Conservation (phyloP, 1,284 basidiomycete genomes). For the Peniophora sp. region DNA sequence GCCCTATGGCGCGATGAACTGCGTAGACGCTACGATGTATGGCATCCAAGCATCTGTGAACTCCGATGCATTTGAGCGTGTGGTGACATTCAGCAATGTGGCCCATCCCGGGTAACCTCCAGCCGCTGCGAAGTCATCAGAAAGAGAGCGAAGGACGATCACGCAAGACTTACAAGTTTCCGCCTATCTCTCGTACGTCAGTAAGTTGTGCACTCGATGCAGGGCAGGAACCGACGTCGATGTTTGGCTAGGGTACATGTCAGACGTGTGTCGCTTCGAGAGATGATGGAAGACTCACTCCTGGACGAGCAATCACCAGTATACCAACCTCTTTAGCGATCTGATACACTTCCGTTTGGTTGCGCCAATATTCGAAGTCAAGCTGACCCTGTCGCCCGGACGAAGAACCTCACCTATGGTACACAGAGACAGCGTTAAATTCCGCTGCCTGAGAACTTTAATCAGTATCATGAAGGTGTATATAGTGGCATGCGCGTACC, state of each 20-base stretch:
- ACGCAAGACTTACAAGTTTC: neutral
- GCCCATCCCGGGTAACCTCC: slow-evolving; percentile 46
- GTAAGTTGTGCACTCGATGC: neutral
- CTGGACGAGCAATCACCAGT: slow-evolving; percentile 60
- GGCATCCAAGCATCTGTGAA: slow-evolving; percentile 37
- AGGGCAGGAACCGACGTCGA: slow-evolving; percentile 11
- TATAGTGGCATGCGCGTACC: slow-evolving; percentile 6
- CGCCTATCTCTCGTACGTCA: neutral
- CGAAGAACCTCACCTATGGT: slow-evolving; percentile 39
- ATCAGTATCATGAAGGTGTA: neutral
- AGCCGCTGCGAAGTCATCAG: slow-evolving; percentile 11
- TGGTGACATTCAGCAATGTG: slow-evolving; percentile 31
- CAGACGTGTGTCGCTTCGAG: neutral
- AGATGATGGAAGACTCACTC: slow-evolving; percentile 18
- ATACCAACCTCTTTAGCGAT: slow-evolving; percentile 54
- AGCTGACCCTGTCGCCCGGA: slow-evolving; percentile 27
- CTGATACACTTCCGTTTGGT: slow-evolving; percentile 36
- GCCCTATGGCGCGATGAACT: slow-evolving; percentile 33
- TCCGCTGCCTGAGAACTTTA: slow-evolving; percentile 30
- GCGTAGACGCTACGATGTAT: slow-evolving; percentile 32
- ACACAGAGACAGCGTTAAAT: slow-evolving; percentile 38
- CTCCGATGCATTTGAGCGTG: slow-evolving; percentile 34
- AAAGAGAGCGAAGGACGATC: neutral
- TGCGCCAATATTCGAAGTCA: slow-evolving; percentile 18
- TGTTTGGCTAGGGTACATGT: slow-evolving; percentile 12